Conservation (phyloP, 139 green algal species). For the Chlamydomonas sp. region DNA sequence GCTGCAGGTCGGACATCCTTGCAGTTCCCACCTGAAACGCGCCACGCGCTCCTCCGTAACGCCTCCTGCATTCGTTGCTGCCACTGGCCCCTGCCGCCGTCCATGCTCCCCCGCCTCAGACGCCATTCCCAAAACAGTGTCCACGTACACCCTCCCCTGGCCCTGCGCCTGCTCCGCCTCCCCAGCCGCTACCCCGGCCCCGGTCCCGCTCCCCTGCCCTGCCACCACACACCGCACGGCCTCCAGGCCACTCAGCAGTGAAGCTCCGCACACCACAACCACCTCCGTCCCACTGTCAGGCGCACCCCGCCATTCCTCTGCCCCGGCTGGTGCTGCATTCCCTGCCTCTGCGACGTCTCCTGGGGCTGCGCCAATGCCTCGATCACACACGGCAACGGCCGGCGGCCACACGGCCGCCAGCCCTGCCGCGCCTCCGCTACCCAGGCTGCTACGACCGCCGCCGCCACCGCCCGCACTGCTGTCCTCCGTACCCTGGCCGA, state of each 20-base stretch:
- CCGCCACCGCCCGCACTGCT: background rate
- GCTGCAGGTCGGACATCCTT: too few species aligned
- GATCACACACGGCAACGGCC: background rate
- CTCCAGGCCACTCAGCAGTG: background rate
- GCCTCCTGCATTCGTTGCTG: too few species aligned
- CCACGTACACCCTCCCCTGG: too few species aligned
- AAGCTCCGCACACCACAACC: background rate
- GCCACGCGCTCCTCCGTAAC: background rate
- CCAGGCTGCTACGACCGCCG: background rate
- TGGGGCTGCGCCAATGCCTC: too few species aligned
- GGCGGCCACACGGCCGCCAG: background rate
- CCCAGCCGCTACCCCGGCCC: background rate
- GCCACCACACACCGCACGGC: conserved; percentile 10
- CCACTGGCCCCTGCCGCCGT: too few species aligned
- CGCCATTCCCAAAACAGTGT: too few species aligned
- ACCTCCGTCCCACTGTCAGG: background rate
- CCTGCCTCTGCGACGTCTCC: background rate
- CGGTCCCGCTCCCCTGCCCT: background rate
- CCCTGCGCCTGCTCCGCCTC: too few species aligned
- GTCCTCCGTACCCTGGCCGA: too few species aligned
- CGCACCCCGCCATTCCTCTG: background rate
- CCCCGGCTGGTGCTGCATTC: background rate
- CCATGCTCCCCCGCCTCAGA: too few species aligned
- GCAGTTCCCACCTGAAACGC: background rate
- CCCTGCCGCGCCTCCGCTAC: background rate